Evolutionary conservation across 1,284 basidiomycete genomes (phyloP).

Genomic region (Kwoniella shivajii): DNA sequence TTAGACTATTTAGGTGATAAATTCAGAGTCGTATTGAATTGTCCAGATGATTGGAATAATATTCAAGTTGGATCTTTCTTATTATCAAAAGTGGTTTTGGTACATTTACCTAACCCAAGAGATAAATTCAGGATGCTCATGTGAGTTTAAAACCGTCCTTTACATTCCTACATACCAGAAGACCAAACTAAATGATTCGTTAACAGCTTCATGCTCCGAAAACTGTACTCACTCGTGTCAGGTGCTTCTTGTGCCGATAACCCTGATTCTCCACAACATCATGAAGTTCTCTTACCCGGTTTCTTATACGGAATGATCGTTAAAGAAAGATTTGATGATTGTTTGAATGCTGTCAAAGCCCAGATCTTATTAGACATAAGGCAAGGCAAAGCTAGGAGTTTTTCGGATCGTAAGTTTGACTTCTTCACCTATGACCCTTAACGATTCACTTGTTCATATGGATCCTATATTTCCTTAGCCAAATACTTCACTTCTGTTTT

Average conservation of each 20-base stretch:
- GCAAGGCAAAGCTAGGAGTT: slow-evolving; percentile 73
- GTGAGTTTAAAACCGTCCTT: slow-evolving; percentile 58
- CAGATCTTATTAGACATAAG: slow-evolving; percentile 76
- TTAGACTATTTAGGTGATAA: slow-evolving; percentile 97
- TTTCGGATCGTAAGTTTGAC: slow-evolving; percentile 71
- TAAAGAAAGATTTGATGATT: slow-evolving; percentile 95
- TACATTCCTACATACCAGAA: not conserved
- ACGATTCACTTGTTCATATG: not conserved
- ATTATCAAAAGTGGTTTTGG: slow-evolving; percentile 82
- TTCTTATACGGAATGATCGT: slow-evolving; percentile 95
- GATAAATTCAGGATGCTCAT: slow-evolving; percentile 98
- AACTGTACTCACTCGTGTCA: slow-evolving; percentile 90
- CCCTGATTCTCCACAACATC: slow-evolving; percentile 97
- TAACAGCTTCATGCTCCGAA: slow-evolving; percentile 91
- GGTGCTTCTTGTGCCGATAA: slow-evolving; percentile 92
- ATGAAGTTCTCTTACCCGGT: slow-evolving; percentile 95
- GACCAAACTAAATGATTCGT: not conserved
- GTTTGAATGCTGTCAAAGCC: slow-evolving; percentile 71
- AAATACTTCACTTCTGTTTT: slow-evolving; percentile 80
- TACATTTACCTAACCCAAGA: slow-evolving; percentile 84
- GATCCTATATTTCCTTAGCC: slow-evolving; percentile 55
- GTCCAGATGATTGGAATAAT: slow-evolving; percentile 94
- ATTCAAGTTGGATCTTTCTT: slow-evolving; percentile 80
- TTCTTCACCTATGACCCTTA: too few relatives aligned
- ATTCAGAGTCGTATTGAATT: slow-evolving; percentile 87